A percentile compares a stretch with the other conserved stretches of the same genome.
Conservation (phyloP, 2,329 filamentous ascomycete species). For the Colletotrichum orbiculare region DNA sequence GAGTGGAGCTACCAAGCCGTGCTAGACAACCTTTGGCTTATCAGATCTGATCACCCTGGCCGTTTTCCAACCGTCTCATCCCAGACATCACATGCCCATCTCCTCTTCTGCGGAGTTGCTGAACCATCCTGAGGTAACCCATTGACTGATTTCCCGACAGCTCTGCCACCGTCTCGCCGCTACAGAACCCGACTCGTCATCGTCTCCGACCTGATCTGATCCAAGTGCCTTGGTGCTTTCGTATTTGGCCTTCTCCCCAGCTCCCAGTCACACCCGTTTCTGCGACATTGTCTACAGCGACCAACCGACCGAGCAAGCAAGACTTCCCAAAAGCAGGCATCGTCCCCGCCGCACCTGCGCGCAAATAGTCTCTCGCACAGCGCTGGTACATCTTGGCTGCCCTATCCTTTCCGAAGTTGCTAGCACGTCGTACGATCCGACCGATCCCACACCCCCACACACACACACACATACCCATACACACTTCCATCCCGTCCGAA, state of each 20-base stretch:
- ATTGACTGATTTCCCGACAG: constrained; percentile 18
- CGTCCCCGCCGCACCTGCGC: constrained; percentile 15
- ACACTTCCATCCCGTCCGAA: constrained; percentile 4
- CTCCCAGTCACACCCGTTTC: no score
- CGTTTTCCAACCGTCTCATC: constrained; percentile 31
- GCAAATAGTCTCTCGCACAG: constrained; percentile 5
- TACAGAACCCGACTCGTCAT: constrained; percentile 28
- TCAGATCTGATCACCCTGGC: constrained; percentile 32
- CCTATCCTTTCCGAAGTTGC: constrained; percentile 30
- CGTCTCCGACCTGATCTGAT: neutral
- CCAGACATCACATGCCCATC: constrained; percentile 32
- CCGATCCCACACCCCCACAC: neutral
- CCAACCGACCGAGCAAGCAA: constrained; percentile 18
- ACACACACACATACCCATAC: no score
- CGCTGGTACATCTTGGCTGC: constrained; percentile 21
- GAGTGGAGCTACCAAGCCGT: constrained; percentile 17
- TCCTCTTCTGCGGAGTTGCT: constrained; percentile 25
- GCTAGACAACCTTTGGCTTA: constrained; percentile 31
- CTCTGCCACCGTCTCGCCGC: constrained; percentile 1
- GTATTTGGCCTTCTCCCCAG: neutral
- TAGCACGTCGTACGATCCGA: constrained; percentile 34
- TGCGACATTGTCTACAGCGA: neutral
- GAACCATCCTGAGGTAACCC: constrained; percentile 13
- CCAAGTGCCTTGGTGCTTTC: constrained; percentile 6
- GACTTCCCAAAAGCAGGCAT: constrained; percentile 26